A percentile compares a stretch with the other conserved stretches of the same genome.
Evolutionary conservation across 2,329 filamentous ascomycete genomes (phyloP).

Genomic region (Coniochaeta sp.): DNA sequence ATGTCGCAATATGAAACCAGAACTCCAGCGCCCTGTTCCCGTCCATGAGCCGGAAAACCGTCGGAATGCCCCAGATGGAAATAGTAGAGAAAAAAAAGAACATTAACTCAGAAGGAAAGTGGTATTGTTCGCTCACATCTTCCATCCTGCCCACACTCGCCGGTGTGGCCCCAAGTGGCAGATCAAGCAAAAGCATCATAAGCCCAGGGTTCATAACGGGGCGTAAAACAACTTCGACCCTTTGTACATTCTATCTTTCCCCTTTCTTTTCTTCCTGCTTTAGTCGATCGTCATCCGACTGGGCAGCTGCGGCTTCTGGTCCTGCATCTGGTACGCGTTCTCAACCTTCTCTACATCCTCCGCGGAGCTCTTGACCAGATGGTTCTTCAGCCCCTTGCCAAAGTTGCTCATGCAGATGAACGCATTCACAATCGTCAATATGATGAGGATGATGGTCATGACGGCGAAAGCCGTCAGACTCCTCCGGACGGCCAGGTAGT

Average conservation of each 20-base stretch:
- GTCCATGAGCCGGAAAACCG: neutral
- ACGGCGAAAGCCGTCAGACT: slow-evolving; percentile 91
- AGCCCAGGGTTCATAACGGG: slow-evolving; percentile 5
- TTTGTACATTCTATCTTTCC: neutral
- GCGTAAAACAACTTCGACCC: neutral
- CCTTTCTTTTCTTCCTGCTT: slow-evolving; percentile 4
- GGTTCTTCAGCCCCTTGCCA: slow-evolving; percentile 77
- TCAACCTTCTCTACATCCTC: slow-evolving; percentile 46
- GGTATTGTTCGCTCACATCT: slow-evolving; percentile 1
- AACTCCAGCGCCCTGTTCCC: neutral
- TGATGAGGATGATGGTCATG: slow-evolving; percentile 80
- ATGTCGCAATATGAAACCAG: neutral
- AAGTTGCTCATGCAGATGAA: slow-evolving; percentile 88
- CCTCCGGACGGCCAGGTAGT: slow-evolving; percentile 73
- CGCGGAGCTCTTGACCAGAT: slow-evolving; percentile 54
- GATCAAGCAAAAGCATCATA: neutral
- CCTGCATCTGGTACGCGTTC: slow-evolving; percentile 48
- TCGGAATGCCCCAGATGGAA: too few species aligned
- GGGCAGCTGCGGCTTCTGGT: slow-evolving; percentile 46
- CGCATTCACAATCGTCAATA: slow-evolving; percentile 82
- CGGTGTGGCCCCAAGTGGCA: neutral
- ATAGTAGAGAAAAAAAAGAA: neutral
- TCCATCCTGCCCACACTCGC: neutral
- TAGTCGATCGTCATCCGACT: slow-evolving; percentile 57
- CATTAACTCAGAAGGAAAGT: neutral